phyloP scores from a whole-genome alignment of 345 rosid genomes.

The Firmiana major region DNA sequence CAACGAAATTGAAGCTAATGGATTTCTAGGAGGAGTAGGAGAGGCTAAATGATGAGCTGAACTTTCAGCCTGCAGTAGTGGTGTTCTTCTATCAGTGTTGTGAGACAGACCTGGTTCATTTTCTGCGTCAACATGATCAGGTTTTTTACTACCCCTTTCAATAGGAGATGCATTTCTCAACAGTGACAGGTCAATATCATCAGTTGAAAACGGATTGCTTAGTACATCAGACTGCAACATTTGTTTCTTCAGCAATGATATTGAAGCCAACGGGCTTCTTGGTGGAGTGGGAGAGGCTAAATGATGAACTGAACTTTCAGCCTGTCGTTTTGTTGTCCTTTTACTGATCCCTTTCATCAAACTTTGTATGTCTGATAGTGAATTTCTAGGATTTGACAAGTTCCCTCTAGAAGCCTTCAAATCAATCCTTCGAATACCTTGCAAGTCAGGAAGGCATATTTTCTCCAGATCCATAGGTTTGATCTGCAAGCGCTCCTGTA shows the following conservation, averaged over 20 bases:
- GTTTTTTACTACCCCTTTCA: slow-evolving; percentile 16
- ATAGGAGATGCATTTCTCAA: slow-evolving; percentile 22
- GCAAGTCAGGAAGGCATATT: slow-evolving; percentile 55
- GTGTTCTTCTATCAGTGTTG: slow-evolving; percentile 18
- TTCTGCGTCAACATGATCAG: slow-evolving; percentile 33
- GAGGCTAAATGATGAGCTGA: slow-evolving; percentile 31
- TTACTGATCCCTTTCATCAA: slow-evolving; percentile 31
- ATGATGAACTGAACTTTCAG: slow-evolving; percentile 28
- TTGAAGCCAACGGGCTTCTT: slow-evolving; percentile 42
- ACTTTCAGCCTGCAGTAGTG: slow-evolving; percentile 15
- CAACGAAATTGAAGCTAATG: slow-evolving; percentile 35
- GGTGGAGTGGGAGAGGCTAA: slow-evolving; percentile 43
- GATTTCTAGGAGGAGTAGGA: slow-evolving; percentile 47
- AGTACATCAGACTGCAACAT: slow-evolving; percentile 24
- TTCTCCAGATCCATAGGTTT: slow-evolving; percentile 45
- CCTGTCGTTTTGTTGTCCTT: slow-evolving; percentile 23
- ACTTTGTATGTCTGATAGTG: slow-evolving; percentile 30
- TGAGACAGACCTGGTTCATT: slow-evolving; percentile 22
- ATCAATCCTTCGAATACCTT: slow-evolving; percentile 42
- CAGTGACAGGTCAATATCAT: slow-evolving; percentile 26
- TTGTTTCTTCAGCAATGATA: slow-evolving; percentile 37
- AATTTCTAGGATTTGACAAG: slow-evolving; percentile 41
- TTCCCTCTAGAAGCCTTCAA: slow-evolving; percentile 40
- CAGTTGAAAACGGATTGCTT: slow-evolving; percentile 53
- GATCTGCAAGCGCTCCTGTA: slow-evolving; percentile 58